Conservation (phyloP, 2,329 filamentous ascomycete species). For the Shiraia sp. region DNA sequence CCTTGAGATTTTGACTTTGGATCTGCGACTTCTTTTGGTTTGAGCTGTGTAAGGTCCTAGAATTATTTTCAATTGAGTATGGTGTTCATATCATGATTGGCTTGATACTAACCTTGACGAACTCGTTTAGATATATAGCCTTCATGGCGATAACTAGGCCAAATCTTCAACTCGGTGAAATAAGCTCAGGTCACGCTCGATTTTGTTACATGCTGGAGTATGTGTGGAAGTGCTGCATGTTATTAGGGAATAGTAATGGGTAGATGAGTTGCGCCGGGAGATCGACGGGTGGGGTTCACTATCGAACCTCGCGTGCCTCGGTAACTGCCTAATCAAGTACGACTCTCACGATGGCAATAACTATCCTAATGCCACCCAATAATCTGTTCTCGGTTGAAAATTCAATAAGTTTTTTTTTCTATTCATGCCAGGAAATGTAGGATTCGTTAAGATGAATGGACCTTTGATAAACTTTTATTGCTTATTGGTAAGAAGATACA, state of each 20-base stretch:
- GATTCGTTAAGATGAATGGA: too few species aligned
- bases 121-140: neutral
- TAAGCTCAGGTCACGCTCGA: too few species aligned
- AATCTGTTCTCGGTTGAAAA: too few species aligned
- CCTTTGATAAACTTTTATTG: too few species aligned
- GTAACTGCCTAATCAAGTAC: neutral
- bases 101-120: slow-evolving; percentile 3
- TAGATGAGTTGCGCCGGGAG: neutral
- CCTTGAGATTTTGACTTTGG: slow-evolving; percentile 42
- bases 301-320: neutral
- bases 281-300: neutral
- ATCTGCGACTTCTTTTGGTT: slow-evolving; percentile 22
- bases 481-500: too few species aligned
- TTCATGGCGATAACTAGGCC: too few species aligned
- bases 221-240: neutral
- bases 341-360: neutral
- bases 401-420: too few species aligned
- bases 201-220: neutral
- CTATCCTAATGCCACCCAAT: too few species aligned
- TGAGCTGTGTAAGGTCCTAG: slow-evolving; percentile 38
- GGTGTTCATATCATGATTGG: neutral
- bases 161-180: too few species aligned
- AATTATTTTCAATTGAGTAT: neutral
- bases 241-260: too few species aligned
- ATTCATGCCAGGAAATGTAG: too few species aligned